Percentiles rank a stretch among this genome's conserved stretches.
phyloP scores from a whole-genome alignment of 768 basidiomycete species.

The Steccherinum ochraceum region DNA sequence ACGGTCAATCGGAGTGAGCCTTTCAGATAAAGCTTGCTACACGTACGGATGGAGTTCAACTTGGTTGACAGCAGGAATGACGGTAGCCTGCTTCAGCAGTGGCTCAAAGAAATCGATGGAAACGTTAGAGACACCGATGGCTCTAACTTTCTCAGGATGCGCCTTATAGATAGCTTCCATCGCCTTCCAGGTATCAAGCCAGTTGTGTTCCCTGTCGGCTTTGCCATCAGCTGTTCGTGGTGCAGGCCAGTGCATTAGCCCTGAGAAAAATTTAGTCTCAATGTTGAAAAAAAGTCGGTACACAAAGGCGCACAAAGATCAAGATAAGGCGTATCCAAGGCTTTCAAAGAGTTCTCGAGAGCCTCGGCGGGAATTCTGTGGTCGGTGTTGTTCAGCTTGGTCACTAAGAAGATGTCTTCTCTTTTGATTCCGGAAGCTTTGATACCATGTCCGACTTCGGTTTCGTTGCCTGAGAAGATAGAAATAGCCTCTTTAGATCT shows the following conservation, averaged over 20 bases:
- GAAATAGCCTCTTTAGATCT: conserved; percentile 1
- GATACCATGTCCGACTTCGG: conserved; percentile 79
- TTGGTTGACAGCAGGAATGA: conserved; percentile 76
- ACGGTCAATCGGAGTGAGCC: too few relatives aligned
- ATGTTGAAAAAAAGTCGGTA: not conserved
- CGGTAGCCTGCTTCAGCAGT: conserved; percentile 45
- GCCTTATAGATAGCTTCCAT: conserved; percentile 66
- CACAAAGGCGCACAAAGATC: conserved; percentile 55
- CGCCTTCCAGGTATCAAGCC: conserved; percentile 73
- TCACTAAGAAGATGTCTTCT: conserved; percentile 73
- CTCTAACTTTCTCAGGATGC: conserved; percentile 67
- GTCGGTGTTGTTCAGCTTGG: conserved; percentile 60
- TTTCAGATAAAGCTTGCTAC: not conserved
- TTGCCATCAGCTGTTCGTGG: conserved; percentile 54
- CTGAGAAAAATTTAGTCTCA: conserved; percentile 24
- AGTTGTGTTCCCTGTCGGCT: conserved; percentile 50
- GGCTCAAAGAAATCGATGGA: conserved; percentile 56
- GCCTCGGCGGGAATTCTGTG: conserved; percentile 54
- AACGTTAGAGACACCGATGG: conserved; percentile 80
- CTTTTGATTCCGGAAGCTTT: conserved; percentile 68
- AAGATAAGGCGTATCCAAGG: conserved; percentile 68
- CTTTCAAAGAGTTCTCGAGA: conserved; percentile 61
- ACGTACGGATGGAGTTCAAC: conserved; percentile 68
- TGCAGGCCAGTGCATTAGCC: conserved; percentile 82
- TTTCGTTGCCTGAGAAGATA: conserved; percentile 47